Conservation (phyloP, 805 yeast species). For the Cyberlindnera misumaiensis region DNA sequence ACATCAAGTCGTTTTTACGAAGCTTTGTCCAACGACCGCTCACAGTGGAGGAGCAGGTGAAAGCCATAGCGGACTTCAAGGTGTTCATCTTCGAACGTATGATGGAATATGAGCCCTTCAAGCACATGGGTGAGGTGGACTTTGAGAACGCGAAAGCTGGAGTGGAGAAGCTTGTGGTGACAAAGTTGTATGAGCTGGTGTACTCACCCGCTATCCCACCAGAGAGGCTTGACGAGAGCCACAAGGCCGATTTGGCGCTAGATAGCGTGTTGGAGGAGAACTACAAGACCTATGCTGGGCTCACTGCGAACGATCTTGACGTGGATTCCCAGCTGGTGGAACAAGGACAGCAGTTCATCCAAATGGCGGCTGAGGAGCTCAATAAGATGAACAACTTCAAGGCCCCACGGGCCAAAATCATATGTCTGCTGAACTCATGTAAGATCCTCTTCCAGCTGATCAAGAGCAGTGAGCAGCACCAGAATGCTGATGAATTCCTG, state of each 20-base stretch:
- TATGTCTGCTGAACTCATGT: slow-evolving; percentile 86
- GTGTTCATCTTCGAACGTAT: slow-evolving; percentile 61
- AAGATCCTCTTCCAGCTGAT: slow-evolving; percentile 87
- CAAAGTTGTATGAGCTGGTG: slow-evolving; percentile 67
- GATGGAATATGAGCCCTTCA: slow-evolving; percentile 63
- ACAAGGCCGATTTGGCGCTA: slow-evolving; percentile 52
- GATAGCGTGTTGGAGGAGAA: slow-evolving; percentile 50
- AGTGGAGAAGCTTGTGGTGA: slow-evolving; percentile 87
- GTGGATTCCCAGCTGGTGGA: slow-evolving; percentile 46
- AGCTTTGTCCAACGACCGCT: slow-evolving; percentile 61
- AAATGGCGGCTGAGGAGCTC: slow-evolving; percentile 67
- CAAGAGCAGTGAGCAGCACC: slow-evolving; percentile 53
- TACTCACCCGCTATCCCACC: slow-evolving; percentile 70
- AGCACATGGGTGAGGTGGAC: slow-evolving; percentile 49
- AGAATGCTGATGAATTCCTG: slow-evolving; percentile 91
- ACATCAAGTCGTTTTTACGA: slow-evolving; percentile 73
- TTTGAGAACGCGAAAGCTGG: slow-evolving; percentile 81
- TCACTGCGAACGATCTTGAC: slow-evolving; percentile 63
- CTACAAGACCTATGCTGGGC: slow-evolving; percentile 61
- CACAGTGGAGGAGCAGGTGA: slow-evolving; percentile 71
- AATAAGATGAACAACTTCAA: slow-evolving; percentile 73
- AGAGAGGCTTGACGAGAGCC: slow-evolving; percentile 42
- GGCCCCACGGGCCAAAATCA: slow-evolving; percentile 92
- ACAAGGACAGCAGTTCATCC: slow-evolving; percentile 46
- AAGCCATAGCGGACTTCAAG: slow-evolving; percentile 72